phyloP scores from a whole-genome alignment of 331 rosid genomes.

The Saraca asoca region DNA sequence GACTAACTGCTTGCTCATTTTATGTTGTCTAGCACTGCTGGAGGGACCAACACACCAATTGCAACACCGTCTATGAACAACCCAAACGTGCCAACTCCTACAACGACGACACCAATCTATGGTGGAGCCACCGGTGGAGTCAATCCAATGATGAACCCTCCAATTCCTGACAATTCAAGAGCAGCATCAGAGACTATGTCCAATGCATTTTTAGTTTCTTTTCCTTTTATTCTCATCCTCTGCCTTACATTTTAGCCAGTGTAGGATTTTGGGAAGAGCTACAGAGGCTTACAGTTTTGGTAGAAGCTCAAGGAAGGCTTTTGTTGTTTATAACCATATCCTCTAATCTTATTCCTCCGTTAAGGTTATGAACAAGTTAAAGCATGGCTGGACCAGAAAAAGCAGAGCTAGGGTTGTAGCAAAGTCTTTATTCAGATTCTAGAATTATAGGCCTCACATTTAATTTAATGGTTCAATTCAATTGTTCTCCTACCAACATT shows the following conservation, averaged over 20 bases:
- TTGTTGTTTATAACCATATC: slow-evolving; percentile 39
- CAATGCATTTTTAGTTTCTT: slow-evolving; percentile 28
- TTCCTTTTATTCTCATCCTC: slow-evolving; percentile 36
- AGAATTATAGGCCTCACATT: slow-evolving; percentile 38
- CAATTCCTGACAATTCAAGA: slow-evolving; percentile 58
- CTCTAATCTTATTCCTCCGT: slow-evolving; percentile 17
- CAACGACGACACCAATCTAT: slow-evolving; percentile 43
- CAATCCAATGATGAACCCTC: slow-evolving; percentile 59
- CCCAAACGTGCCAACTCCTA: slow-evolving; percentile 45
- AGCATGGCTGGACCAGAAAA: slow-evolving; percentile 9
- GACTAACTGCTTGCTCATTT: slow-evolving; percentile 23
- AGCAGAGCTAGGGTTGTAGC: slow-evolving; percentile 42
- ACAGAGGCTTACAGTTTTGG: slow-evolving; percentile 69
- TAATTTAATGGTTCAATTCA: slow-evolving; percentile 38
- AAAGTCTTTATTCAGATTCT: slow-evolving; percentile 30
- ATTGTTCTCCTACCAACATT: slow-evolving; percentile 3
- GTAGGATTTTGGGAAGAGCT: slow-evolving; percentile 30
- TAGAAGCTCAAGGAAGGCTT: slow-evolving; percentile 43
- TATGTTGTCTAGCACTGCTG: slow-evolving; percentile 58
- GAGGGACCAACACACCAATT: slow-evolving; percentile 62
- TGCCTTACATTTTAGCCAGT: slow-evolving; percentile 25
- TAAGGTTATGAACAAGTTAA: slow-evolving; percentile 42
- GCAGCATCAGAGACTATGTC: slow-evolving; percentile 36
- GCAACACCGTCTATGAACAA: slow-evolving; percentile 46
- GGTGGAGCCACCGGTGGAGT: slow-evolving; percentile 47